Conservation (phyloP, 2,329 filamentous ascomycete genomes). For the Bertia moriformis region DNA sequence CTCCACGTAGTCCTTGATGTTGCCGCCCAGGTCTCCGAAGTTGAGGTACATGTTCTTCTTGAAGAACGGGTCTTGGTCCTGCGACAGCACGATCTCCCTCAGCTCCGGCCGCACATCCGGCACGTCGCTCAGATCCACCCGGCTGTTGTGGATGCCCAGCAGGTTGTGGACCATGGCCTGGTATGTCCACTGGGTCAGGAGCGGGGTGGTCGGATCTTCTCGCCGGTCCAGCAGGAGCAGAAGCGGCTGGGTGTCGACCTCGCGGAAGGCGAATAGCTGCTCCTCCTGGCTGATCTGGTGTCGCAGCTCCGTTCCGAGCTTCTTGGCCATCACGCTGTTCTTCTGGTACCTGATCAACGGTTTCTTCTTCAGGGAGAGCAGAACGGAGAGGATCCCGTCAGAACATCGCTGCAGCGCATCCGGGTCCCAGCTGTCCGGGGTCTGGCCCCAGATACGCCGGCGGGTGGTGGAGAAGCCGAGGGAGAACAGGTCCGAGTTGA, state of each 20-base stretch:
- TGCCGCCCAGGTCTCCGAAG: constrained; percentile 86
- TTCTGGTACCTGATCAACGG: constrained; percentile 86
- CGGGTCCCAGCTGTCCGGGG: constrained; percentile 77
- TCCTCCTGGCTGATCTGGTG: constrained; percentile 93
- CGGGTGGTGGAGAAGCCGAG: constrained; percentile 59
- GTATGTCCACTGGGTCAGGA: constrained; percentile 96
- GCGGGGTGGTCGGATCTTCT: constrained; percentile 84
- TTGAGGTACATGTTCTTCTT: constrained; percentile 99
- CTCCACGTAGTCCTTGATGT: constrained; percentile 96
- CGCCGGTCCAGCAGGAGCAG: constrained; percentile 78
- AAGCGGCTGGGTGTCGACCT: constrained; percentile 86
- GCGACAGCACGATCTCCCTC: constrained; percentile 85
- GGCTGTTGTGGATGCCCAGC: constrained; percentile 85
- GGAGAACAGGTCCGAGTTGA: constrained; percentile 87
- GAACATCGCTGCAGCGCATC: constrained; percentile 76
- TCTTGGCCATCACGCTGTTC: constrained; percentile 79
- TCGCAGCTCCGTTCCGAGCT: constrained; percentile 79
- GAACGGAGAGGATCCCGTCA: constrained; percentile 70
- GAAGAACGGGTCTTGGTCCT: constrained; percentile 97
- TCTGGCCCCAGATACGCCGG: constrained; percentile 66
- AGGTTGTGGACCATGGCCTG: constrained; percentile 98
- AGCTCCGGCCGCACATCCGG: constrained; percentile 75
- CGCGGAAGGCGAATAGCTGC: constrained; percentile 88
- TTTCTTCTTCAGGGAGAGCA: constrained; percentile 90
- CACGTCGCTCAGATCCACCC: constrained; percentile 73